Base-by-base conservation (phyloP, 1,139 yeast genomes). In the Pichia sorboxylosa region DNA sequence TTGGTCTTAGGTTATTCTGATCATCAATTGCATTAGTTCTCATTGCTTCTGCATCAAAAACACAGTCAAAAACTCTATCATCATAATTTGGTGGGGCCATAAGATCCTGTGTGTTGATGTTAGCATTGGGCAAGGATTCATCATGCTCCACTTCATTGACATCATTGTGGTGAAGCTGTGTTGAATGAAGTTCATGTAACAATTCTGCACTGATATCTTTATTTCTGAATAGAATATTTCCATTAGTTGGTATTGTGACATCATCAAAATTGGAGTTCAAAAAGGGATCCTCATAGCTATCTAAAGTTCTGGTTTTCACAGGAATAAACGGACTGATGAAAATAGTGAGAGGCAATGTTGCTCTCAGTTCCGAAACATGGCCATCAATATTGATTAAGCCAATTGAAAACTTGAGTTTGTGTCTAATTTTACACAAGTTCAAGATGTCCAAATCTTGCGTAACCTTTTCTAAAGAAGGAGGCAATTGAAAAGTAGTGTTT, bases 21-120 rank as follows among this genome's bases (percentile, higher is more conserved):
- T 24, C 17, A 10, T 17, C 9, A 17, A n/a, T 21, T n/a, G 43
- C 24, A 15, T 31, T 39, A 10, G 61, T 33, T n/a, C n/a, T n/a
- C n/a, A n/a, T n/a, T n/a, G 22, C 22, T 11, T 8, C 8, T 19
- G 10, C 22, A 36, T 80, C 94, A 24, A 87, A 87, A 25, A 90
- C 58, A 36, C 85, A 61, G 55, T 90, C 98, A 54, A 82, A 85
- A 24, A 85, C 72, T 52, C 84, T 94, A 40, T 68, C 74, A 41
- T 77, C 85, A 51, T 90, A 90, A 40, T 80, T 67, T 19, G 98
- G 98, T 4, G 97, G 97, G 0, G 96, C 94, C 55, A 75, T 64
- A 27, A 72, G 56, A 19, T 53, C 53, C 31, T 53, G 58, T 2
- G 55, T 48, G 29, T 47, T 48, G 13, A 42, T 27, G 27, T 36